phyloP scores from a whole-genome alignment of 139 green algal genomes.

The Coccomyxa sp. region DNA sequence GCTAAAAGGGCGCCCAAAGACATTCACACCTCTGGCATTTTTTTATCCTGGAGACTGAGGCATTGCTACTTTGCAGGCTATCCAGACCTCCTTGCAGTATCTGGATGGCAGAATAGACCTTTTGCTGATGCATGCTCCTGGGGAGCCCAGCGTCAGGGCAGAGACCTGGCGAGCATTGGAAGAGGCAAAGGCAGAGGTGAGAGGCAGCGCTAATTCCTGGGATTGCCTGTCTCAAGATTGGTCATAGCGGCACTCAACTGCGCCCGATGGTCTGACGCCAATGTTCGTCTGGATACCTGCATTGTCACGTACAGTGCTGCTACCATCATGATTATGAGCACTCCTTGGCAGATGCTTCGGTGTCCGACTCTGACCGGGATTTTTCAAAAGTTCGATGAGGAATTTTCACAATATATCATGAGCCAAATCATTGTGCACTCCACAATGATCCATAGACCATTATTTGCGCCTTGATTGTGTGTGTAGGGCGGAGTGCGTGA shows the following conservation, averaged over 20 bases:
- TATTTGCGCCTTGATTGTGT: neutral
- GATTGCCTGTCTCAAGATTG: neutral
- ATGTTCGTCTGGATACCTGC: no score
- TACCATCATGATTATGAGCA: no score
- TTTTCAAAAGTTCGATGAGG: neutral
- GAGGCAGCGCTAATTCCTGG: neutral
- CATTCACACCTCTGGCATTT: neutral
- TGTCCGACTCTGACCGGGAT: no score
- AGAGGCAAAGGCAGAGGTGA: constrained; percentile 15
- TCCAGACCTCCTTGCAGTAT: constrained; percentile 10
- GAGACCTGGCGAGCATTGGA: constrained; percentile 61
- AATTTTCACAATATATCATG: neutral
- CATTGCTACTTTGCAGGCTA: neutral
- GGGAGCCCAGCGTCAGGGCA: constrained; percentile 17
- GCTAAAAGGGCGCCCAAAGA: neutral
- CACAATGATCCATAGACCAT: neutral
- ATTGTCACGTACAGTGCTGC: no score
- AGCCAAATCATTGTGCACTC: neutral
- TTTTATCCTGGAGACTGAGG: neutral
- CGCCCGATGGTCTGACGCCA: no score
- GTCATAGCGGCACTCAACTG: neutral
- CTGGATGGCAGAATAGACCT: constrained; percentile 26
- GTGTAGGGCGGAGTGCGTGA: constrained; percentile 30
- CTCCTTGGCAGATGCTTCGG: no score
- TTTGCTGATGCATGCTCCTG: constrained; percentile 54